These are phyloP conservation scores for Crithidia mellificae DNA, from an alignment of 208 protist genomes.

Conservation along the genomic window DNA sequence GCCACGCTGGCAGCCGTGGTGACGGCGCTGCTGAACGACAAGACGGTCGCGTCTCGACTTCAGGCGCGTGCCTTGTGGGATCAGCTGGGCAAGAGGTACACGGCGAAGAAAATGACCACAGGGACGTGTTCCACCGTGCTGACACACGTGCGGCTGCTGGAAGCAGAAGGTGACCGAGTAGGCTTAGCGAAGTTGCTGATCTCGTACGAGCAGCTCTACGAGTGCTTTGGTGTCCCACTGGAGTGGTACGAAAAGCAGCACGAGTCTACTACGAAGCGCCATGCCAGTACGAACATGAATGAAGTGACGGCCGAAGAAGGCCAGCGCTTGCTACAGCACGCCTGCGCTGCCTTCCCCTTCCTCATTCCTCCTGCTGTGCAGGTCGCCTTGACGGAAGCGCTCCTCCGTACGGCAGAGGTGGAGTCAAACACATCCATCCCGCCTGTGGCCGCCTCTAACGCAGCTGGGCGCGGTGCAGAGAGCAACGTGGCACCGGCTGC, in stretches of 20 bases:
- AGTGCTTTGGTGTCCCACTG: slow-evolving; percentile 42
- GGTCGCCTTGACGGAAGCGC: slow-evolving; percentile 4
- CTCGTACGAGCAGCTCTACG: slow-evolving; percentile 48
- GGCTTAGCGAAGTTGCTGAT: slow-evolving; percentile 27
- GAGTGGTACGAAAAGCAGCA: slow-evolving; percentile 25
- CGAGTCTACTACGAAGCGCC: not conserved
- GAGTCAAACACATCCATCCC: not conserved
- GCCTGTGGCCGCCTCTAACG: not conserved
- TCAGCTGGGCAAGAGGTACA: slow-evolving; percentile 23
- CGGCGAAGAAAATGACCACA: slow-evolving; percentile 21
- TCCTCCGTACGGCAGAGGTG: not conserved
- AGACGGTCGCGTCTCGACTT: slow-evolving; percentile 5
- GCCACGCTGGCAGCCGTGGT: slow-evolving; percentile 63
- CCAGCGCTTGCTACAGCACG: not conserved
- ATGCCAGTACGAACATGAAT: not conserved
- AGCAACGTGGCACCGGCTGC: too few species aligned
- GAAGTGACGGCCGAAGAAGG: not conserved
- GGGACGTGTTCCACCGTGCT: slow-evolving; percentile 38
- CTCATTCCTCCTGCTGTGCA: slow-evolving; percentile 22
- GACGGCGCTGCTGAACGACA: slow-evolving; percentile 40
- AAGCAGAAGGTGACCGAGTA: slow-evolving; percentile 20
- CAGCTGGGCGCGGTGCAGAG: not conserved
- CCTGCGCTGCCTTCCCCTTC: slow-evolving; percentile 18
- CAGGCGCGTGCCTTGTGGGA: slow-evolving; percentile 42
- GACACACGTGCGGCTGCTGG: slow-evolving; percentile 33